phyloP scores from a whole-genome alignment of 139 green algal genomes.

The Closterium sp. region DNA sequence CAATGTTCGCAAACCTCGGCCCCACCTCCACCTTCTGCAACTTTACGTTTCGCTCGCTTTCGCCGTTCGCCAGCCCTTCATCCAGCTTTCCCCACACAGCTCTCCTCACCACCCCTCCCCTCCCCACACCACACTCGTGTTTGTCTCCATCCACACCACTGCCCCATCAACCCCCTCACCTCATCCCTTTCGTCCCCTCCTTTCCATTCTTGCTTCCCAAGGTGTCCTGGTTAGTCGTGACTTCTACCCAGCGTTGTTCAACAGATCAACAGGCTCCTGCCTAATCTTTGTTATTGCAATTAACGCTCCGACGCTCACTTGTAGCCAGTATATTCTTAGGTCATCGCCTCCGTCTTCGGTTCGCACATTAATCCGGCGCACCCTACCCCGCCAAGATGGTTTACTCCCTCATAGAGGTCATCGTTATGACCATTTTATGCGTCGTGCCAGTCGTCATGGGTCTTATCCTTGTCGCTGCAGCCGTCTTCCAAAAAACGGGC shows the following conservation, averaged over 20 bases:
- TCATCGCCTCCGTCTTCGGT: neutral
- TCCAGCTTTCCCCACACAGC: neutral
- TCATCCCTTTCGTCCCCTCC: neutral
- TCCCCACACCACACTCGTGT: neutral
- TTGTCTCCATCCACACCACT: neutral
- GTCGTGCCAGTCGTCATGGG: slow-evolving; percentile 39
- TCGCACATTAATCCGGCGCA: neutral
- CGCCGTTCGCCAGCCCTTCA: neutral
- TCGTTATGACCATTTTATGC: slow-evolving; percentile 25
- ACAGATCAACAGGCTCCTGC: neutral
- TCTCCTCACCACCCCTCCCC: neutral
- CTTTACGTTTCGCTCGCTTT: neutral
- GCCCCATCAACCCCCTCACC: neutral
- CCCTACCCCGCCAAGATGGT: neutral
- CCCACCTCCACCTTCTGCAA: neutral
- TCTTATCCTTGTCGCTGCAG: slow-evolving; percentile 21
- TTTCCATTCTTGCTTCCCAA: neutral
- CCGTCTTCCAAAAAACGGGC: slow-evolving; percentile 35
- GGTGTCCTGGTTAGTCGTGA: neutral
- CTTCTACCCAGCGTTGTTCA: neutral
- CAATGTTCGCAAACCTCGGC: neutral
- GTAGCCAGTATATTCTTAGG: neutral
- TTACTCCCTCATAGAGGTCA: slow-evolving; percentile 10
- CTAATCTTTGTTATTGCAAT: neutral
- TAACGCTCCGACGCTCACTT: no score